These are phyloP conservation scores for Neostapfia colusana DNA, from an alignment of 176 grass and related monocot species.

Conservation along the genomic window DNA sequence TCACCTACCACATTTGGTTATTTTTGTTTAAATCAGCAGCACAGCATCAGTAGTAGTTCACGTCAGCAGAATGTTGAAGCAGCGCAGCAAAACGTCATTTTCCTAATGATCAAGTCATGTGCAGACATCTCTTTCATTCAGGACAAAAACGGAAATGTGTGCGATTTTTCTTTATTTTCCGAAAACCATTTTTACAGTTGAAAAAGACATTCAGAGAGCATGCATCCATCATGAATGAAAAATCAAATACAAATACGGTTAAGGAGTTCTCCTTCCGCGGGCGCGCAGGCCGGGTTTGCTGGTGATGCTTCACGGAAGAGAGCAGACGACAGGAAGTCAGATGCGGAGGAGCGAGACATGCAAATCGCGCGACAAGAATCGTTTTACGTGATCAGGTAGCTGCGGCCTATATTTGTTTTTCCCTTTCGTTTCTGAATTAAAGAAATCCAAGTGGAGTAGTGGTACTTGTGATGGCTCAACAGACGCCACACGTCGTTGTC, in stretches of 20 bases:
- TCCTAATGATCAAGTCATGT: slow-evolving; percentile 33
- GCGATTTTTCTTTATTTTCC: background rate
- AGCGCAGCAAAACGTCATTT: background rate
- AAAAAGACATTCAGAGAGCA: background rate
- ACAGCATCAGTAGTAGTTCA: background rate
- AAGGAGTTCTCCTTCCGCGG: background rate
- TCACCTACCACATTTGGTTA: background rate
- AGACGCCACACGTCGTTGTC: slow-evolving; percentile 14
- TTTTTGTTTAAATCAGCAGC: background rate
- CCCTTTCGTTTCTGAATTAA: too few relatives aligned
- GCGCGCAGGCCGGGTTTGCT: background rate
- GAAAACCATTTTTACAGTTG: slow-evolving; percentile 8
- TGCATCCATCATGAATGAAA: slow-evolving; percentile 18
- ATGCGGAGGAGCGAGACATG: slow-evolving; percentile 22
- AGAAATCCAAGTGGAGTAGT: too few relatives aligned
- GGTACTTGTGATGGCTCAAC: slow-evolving; percentile 34
- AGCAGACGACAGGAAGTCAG: background rate
- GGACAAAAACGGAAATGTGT: background rate
- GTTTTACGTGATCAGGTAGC: background rate
- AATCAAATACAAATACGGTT: background rate
- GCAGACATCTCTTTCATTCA: background rate
- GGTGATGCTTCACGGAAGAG: slow-evolving; percentile 21
- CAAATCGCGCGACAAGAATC: slow-evolving; percentile 40
- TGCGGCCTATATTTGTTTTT: background rate
- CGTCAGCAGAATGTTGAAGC: slow-evolving; percentile 3